phyloP scores from a whole-genome alignment of 2,329 filamentous ascomycete genomes.

The Ceratocystis huliohia region DNA sequence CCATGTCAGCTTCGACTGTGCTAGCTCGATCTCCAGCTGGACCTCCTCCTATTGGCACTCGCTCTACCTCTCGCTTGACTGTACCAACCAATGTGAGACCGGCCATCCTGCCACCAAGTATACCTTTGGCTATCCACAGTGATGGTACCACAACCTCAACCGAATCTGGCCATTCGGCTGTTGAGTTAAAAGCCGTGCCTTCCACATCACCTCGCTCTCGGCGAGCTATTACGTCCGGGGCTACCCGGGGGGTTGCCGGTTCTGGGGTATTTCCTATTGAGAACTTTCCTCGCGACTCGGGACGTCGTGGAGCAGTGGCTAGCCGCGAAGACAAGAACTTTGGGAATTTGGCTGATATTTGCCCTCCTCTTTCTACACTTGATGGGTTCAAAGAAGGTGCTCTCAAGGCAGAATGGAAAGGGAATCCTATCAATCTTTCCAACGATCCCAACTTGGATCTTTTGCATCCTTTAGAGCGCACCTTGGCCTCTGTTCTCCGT shows the following conservation, averaged over 20 bases:
- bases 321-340: constrained; percentile 78
- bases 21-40: background rate
- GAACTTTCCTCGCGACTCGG: constrained; percentile 18
- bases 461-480: constrained; percentile 66
- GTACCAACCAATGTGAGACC: background rate
- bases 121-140: constrained; percentile 1
- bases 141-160: constrained; percentile 9
- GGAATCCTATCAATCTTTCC: constrained; percentile 61
- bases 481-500: constrained; percentile 63
- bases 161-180: background rate
- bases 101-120: background rate
- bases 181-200: background rate
- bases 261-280: constrained; percentile 19
- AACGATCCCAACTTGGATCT: constrained; percentile 56
- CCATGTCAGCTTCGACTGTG: background rate
- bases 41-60: background rate
- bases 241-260: constrained; percentile 16
- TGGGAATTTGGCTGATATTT: constrained; percentile 55
- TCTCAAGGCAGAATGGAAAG: constrained; percentile 81
- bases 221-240: constrained; percentile 14
- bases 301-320: constrained; percentile 36
- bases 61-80: constrained; percentile 2
- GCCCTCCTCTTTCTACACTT: constrained; percentile 54
- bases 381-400: constrained; percentile 49
- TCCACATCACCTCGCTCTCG: constrained; percentile 11